A percentile compares a stretch with the other conserved stretches of the same genome.
Conservation (phyloP, 257 asterid species). For the Nicotiana tabacum region DNA sequence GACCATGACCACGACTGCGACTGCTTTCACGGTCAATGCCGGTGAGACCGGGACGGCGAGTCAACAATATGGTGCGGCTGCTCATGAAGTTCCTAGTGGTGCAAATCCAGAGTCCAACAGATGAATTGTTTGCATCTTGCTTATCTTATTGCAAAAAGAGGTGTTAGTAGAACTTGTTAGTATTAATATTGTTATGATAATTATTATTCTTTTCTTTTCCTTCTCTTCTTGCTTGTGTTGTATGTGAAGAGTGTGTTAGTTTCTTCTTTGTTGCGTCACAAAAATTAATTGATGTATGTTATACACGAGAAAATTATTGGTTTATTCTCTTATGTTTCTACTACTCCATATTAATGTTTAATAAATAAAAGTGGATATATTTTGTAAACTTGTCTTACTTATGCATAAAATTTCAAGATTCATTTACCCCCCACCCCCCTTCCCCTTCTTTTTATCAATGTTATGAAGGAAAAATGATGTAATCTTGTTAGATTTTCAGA, state of each 20-base stretch:
- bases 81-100: conserved; percentile 90
- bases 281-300: background rate
- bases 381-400: background rate
- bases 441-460: background rate
- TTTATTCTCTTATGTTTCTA: background rate
- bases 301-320: background rate
- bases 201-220: background rate
- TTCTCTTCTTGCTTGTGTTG: background rate
- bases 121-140: conserved; percentile 6
- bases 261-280: background rate
- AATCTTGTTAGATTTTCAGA: background rate
- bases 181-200: background rate
- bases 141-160: background rate
- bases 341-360: background rate
- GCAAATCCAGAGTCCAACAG: conserved; percentile 80
- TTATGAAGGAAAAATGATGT: background rate
- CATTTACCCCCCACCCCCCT: too few species aligned
- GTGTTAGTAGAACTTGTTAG: background rate
- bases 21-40: background rate
- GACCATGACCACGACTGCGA: background rate
- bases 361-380: background rate
- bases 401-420: background rate
- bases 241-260: background rate
- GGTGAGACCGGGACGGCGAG: background rate
- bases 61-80: conserved; percentile 36